Evolutionary conservation across 371 early-diverging fungal genomes (phyloP), one percentile per base, ranked within the genome.

Genomic region (Rhizopus sp.): DNA sequence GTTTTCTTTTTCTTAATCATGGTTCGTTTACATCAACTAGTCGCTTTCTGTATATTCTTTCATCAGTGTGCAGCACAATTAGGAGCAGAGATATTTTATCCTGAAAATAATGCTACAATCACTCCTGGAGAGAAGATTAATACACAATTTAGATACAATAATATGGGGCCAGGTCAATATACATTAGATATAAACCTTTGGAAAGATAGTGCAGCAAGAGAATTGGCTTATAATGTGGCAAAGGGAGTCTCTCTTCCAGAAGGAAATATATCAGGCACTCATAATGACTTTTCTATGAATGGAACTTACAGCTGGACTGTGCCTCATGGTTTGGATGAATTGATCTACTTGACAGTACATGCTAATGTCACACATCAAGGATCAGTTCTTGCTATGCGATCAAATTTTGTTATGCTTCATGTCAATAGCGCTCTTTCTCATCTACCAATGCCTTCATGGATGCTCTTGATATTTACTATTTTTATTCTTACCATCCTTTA

Each of bases 271-370:
- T 63, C 72, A 5, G 77, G 77, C 7, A 62, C 62, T 5, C 56
- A 55, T 7, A 42, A 69, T 17, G 48, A 37, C 30, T 62, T 62
- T 17, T 63, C 51, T 4, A 31, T 60, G n/a, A 69, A 71, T 15
- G 56, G 57, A 38, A 60, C 77, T 10, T 77, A 73, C 53, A 56
- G 50, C 8, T 77, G 77, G 77, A 65, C 53, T 7, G 72, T 77
- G 0, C 70, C 73, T 49, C 62, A 55, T 37, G 70, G 64, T 13
- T 29, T 77, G 5, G 65, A 68, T 56, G 40, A 53, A 2, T 66
- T 69, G 3, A 50, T 74, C 45, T 74, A 61, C 35, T 57, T 72
- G 38, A 63, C 66, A n/a, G 64, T 72, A 10, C 40, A 39, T 15
- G 30, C 53, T 8, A 37, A 32, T 46, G 47, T 32, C 9, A 7